These are phyloP conservation scores for Citrus reticulata DNA, from an alignment of 345 rosid genomes.

Conservation along the genomic window DNA sequence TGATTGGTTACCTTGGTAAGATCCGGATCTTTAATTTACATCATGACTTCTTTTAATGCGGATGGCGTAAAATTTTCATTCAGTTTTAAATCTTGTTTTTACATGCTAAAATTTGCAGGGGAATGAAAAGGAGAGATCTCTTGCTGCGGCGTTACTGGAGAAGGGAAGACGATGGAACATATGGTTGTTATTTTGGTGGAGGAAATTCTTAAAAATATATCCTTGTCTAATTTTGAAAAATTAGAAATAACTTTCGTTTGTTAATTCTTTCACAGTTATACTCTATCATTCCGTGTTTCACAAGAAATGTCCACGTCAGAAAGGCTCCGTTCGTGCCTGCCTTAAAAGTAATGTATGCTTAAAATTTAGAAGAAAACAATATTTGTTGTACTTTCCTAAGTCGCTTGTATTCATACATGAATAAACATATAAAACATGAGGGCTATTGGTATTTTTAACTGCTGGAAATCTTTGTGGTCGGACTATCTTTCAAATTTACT, in stretches of 20 bases:
- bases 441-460: background rate
- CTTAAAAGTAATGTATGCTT: conserved; percentile 97
- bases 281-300: conserved; percentile 90
- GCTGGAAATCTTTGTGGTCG: background rate
- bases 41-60: background rate
- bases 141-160: conserved; percentile 90
- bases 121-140: conserved; percentile 80
- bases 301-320: conserved; percentile 82
- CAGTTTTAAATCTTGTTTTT: conserved; percentile 15
- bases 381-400: background rate
- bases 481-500: background rate
- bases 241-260: conserved; percentile 19
- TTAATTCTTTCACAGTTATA: conserved; percentile 56
- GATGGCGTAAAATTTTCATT: conserved; percentile 2
- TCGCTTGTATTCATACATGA: background rate
- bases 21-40: background rate
- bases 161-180: conserved; percentile 96
- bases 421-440: background rate
- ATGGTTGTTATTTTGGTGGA: conserved; percentile 45
- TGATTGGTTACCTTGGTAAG: conserved; percentile 90
- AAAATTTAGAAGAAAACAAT: conserved; percentile 22
- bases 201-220: conserved; percentile 9
- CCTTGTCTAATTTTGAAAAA: conserved; percentile 3
- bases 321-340: conserved; percentile 83
- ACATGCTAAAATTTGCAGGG: conserved; percentile 45